These are phyloP conservation scores for Medicago arabica DNA, from an alignment of 306 rosid species.

Conservation along the genomic window DNA sequence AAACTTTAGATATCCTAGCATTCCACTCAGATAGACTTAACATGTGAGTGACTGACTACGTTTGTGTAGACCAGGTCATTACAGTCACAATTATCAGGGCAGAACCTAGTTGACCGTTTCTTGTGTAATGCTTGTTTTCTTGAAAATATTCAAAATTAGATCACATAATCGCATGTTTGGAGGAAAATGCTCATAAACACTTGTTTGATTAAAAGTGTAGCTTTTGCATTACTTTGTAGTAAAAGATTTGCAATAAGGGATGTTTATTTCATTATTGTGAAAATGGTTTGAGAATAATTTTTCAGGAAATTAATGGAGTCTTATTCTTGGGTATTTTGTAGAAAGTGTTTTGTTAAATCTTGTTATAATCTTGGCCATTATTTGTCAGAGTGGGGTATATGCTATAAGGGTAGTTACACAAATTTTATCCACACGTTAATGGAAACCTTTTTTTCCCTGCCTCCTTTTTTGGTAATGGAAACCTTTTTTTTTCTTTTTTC, in stretches of 20 bases:
- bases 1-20: conserved; percentile 3
- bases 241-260: not conserved
- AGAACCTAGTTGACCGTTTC: conserved; percentile 9
- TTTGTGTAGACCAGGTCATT: conserved; percentile 6
- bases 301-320: not conserved
- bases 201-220: not conserved
- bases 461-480: not conserved
- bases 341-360: not conserved
- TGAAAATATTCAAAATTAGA: conserved; percentile 33
- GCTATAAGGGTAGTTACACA: not conserved
- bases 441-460: not conserved
- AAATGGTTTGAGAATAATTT: not conserved
- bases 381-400: not conserved
- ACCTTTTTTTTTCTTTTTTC: not conserved
- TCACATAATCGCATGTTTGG: conserved; percentile 14
- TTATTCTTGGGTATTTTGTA: not conserved
- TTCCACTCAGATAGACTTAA: conserved; percentile 29
- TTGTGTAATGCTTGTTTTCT: conserved; percentile 12
- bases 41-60: not conserved
- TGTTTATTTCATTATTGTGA: not conserved
- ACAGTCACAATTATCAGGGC: conserved; percentile 23
- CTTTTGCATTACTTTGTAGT: not conserved
- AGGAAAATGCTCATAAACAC: not conserved
- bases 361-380: not conserved
- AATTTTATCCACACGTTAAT: not conserved